phyloP scores from a whole-genome alignment of 805 yeast genomes.

The Saccharomycopsis javanensis region DNA sequence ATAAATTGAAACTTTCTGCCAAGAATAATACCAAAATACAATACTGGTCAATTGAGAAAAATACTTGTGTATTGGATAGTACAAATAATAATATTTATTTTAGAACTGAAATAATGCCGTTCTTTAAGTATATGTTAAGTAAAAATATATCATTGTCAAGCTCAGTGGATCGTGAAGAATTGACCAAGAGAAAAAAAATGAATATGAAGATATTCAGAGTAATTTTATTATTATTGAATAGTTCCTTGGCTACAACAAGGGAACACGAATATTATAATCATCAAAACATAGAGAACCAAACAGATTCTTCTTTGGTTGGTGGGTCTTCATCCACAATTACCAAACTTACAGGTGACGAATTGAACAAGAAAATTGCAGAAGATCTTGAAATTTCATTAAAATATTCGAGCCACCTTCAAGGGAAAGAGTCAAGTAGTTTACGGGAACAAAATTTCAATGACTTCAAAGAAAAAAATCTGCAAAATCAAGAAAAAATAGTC shows the following conservation, averaged over 20 bases:
- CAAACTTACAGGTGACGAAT: constrained; percentile 7
- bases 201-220: constrained; percentile 53
- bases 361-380: constrained; percentile 3
- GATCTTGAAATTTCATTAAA: constrained; percentile 2
- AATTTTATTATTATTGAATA: constrained; percentile 59
- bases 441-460: not conserved
- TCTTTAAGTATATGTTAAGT: constrained; percentile 67
- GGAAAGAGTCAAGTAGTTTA: not conserved
- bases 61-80: constrained; percentile 22
- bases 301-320: not conserved
- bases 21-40: not conserved
- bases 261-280: constrained; percentile 39
- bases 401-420: no score
- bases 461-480: not conserved
- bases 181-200: constrained; percentile 59
- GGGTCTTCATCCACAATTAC: not conserved
- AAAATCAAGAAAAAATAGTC: not conserved
- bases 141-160: constrained; percentile 50
- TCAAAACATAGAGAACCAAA: not conserved
- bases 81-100: constrained; percentile 56
- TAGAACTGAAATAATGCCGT: constrained; percentile 70
- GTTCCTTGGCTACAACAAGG: constrained; percentile 55
- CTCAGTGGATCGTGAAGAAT: constrained; percentile 64
- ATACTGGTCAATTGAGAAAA: not conserved
- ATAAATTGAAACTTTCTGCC: not conserved